Evolutionary conservation across 202 grass and related monocot genomes (phyloP).

Genomic region (Brachypodium distachyon): DNA sequence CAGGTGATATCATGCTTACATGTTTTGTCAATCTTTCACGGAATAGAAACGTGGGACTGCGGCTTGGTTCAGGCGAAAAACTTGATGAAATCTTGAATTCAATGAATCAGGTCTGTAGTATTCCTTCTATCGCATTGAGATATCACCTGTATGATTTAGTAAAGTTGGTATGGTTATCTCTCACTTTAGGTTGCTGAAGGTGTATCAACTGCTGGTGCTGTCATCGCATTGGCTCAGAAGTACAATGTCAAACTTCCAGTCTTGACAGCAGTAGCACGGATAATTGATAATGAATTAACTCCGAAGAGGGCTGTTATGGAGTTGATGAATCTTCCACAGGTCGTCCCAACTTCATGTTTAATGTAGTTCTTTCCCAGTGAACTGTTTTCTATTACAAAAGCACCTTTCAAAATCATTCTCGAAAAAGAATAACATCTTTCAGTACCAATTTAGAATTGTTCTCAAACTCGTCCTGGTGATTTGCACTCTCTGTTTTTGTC

Average conservation of each 20-base stretch:
- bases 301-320: constrained; percentile 83
- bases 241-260: constrained; percentile 95
- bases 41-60: constrained; percentile 86
- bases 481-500: too few species aligned
- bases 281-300: constrained; percentile 91
- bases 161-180: not conserved
- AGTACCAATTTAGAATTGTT: not conserved
- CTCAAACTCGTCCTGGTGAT: not conserved
- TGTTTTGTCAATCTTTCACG: constrained; percentile 96
- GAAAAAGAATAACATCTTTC: too few species aligned
- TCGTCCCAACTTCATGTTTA: constrained; percentile 10
- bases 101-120: constrained; percentile 66
- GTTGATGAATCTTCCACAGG: constrained; percentile 97
- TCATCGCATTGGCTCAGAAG: constrained; percentile 92
- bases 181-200: constrained; percentile 82
- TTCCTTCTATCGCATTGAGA: not conserved
- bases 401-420: too few species aligned
- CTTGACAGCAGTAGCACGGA: constrained; percentile 89
- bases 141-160: not conserved
- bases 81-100: constrained; percentile 78
- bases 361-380: not conserved
- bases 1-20: constrained; percentile 96
- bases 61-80: constrained; percentile 84
- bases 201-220: constrained; percentile 87
- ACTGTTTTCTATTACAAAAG: constrained; percentile 3